A percentile compares a stretch with the other conserved stretches of the same genome.
Evolutionary conservation across 352 stramenopile genomes (phyloP).

Genomic region (Pythium rishiriense): DNA sequence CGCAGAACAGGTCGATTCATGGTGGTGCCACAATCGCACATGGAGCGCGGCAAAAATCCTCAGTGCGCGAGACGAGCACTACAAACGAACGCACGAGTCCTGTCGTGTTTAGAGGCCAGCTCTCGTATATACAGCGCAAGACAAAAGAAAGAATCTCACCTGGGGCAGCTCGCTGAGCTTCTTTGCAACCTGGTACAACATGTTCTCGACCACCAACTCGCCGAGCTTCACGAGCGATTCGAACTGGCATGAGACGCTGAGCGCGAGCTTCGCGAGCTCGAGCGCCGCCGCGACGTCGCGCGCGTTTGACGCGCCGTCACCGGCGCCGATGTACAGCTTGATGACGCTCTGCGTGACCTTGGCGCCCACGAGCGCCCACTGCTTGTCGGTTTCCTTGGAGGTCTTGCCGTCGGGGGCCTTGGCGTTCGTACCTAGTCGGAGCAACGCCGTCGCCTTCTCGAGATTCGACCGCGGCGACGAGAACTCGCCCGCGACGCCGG

Average conservation of each 20-base stretch:
- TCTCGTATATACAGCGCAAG: too few relatives aligned
- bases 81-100: too few relatives aligned
- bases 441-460: constrained; percentile 18
- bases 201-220: constrained; percentile 71
- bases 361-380: constrained; percentile 44
- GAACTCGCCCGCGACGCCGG: background rate
- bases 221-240: constrained; percentile 48
- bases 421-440: constrained; percentile 2
- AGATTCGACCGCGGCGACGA: constrained; percentile 6
- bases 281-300: constrained; percentile 40
- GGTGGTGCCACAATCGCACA: constrained; percentile 49
- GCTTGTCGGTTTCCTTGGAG: constrained; percentile 19
- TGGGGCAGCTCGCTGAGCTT: constrained; percentile 58
- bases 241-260: constrained; percentile 49
- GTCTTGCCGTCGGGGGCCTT: constrained; percentile 9
- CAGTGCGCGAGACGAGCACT: constrained; percentile 23
- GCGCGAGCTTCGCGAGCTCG: constrained; percentile 52
- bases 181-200: constrained; percentile 82
- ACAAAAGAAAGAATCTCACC: constrained; percentile 24
- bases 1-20: constrained; percentile 29
- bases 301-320: background rate
- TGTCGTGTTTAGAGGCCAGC: too few relatives aligned
- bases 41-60: constrained; percentile 52
- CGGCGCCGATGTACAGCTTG: constrained; percentile 45
- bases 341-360: constrained; percentile 67